Evolutionary conservation across 768 basidiomycete genomes (phyloP), one percentile per base, ranked within the genome.

Genomic region (Leccinum obscurum): DNA sequence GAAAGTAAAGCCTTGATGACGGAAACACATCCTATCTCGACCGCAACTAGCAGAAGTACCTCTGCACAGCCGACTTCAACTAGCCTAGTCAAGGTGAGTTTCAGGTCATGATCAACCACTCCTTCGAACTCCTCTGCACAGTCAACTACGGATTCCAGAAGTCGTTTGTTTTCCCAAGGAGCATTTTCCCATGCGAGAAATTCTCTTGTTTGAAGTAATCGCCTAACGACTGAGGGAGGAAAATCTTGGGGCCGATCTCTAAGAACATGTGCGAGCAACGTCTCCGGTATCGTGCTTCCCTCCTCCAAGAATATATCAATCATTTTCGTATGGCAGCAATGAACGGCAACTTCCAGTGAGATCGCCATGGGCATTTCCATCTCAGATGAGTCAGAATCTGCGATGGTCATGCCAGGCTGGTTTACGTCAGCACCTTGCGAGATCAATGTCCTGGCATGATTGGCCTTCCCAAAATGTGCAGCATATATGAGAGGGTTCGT

Each of bases 401-500:
- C 50, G 11, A 56, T n/a, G 20, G 28, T 11, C 4, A 60, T 17
- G 4, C 62, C 58, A 1, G 3, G 53, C 5, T 28, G 2, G 4
- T 64, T 57, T 1, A 64, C 17, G 24, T 53, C 1, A 6, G 14
- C 50, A 7, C 58, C 62, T 4, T 24, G 52, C 1, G 28, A 57
- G 44, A 60, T 51, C 30, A 64, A 13, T 4, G n/a, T 6, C 9
- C 4, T 28, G 10, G 57, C 52, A 35, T 62, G 55, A 3, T n/a
- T 26, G 2, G 20, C 34, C 51, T 56, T 58, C 1, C 55, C 54
- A 6, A 62, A 37, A 1, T 52, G 28, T 3, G 55, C 52, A 5
- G 54, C 37, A 14, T 64, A 62, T 20, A 64, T 46, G 4, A 64
- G 57, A 2, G 63, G 63, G 5, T 58, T 64, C 1, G 52, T 62